A percentile compares a stretch with the other conserved stretches of the same genome.
These are phyloP conservation scores for Suaeda aralocaspica DNA, from an alignment of 148 eudicot genomes.

Conservation along the genomic window DNA sequence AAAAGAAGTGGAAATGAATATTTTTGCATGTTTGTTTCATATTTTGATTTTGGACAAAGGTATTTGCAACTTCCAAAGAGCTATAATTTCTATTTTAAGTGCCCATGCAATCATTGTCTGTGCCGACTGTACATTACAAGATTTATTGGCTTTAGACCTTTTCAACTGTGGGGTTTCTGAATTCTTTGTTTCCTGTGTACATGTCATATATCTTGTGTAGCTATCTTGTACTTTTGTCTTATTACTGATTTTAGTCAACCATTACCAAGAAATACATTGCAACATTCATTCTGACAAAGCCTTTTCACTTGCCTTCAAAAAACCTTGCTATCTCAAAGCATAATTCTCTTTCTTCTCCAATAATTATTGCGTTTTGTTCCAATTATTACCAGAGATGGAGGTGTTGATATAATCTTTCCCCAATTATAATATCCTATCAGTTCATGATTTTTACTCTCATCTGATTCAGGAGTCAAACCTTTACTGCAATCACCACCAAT, in stretches of 20 bases:
- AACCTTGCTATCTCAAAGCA: not conserved
- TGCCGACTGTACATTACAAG: not conserved
- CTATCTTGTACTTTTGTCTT: not conserved
- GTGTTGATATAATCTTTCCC: no score
- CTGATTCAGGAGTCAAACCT: not conserved
- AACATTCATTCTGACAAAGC: not conserved
- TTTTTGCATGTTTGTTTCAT: not conserved
- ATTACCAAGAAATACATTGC: not conserved
- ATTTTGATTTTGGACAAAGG: not conserved
- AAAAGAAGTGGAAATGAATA: not conserved
- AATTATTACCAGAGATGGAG: not conserved
- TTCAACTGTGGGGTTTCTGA: no score
- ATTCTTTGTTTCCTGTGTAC: no score
- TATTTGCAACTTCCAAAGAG: not conserved
- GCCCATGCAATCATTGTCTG: not conserved
- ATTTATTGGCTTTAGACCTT: not conserved
- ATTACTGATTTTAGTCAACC: not conserved
- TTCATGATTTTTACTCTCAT: not conserved
- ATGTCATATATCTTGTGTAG: no score
- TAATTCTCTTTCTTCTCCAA: not conserved
- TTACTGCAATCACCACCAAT: no score
- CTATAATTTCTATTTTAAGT: not conserved
- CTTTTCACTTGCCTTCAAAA: not conserved
- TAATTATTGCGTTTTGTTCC: not conserved
- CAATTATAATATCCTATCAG: not conserved